Percentiles rank a stretch among this genome's conserved stretches.
Evolutionary conservation across 2,329 filamentous ascomycete species (phyloP).

Genomic region (Torrubiellomyces zombiae): DNA sequence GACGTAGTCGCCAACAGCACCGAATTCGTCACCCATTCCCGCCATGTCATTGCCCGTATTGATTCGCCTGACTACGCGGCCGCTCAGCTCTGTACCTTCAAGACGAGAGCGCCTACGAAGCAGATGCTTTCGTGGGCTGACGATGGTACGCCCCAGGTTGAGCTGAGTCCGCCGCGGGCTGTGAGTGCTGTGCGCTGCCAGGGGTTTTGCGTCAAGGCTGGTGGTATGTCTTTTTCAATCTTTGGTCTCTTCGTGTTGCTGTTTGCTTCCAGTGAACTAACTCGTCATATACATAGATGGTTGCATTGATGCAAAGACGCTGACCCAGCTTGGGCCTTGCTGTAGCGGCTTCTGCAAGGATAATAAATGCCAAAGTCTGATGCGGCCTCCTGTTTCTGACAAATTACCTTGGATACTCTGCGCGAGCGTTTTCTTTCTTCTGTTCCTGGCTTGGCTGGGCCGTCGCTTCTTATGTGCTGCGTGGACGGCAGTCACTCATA

Average conservation of each 20-base stretch:
- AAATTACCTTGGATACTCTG: no score
- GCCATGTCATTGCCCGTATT: slow-evolving; percentile 18
- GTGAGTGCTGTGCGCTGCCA: slow-evolving; percentile 25
- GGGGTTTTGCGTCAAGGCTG: slow-evolving; percentile 24
- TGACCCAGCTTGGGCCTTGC: slow-evolving; percentile 23
- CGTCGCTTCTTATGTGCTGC: no score
- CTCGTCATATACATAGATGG: no score
- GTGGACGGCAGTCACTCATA: no score
- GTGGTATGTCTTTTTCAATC: slow-evolving; percentile 17
- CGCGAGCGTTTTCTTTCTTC: no score
- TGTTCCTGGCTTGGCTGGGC: no score
- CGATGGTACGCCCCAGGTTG: slow-evolving; percentile 20
- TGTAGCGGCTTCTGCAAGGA: slow-evolving; percentile 28
- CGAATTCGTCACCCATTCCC: slow-evolving; percentile 19
- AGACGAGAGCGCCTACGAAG: slow-evolving; percentile 13
- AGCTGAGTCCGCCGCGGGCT: slow-evolving; percentile 26
- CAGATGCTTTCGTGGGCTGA: slow-evolving; percentile 11
- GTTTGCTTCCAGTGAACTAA: no score
- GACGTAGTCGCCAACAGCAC: slow-evolving; percentile 24
- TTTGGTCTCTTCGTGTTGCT: no score
- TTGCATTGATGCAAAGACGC: no score
- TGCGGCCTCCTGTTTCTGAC: no score
- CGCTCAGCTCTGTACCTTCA: slow-evolving; percentile 24
- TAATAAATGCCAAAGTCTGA: no score
- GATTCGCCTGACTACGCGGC: slow-evolving; percentile 27